Base-by-base conservation (phyloP, 2,329 filamentous ascomycete genomes). In the Magnaporthiopsis rhizophila region DNA sequence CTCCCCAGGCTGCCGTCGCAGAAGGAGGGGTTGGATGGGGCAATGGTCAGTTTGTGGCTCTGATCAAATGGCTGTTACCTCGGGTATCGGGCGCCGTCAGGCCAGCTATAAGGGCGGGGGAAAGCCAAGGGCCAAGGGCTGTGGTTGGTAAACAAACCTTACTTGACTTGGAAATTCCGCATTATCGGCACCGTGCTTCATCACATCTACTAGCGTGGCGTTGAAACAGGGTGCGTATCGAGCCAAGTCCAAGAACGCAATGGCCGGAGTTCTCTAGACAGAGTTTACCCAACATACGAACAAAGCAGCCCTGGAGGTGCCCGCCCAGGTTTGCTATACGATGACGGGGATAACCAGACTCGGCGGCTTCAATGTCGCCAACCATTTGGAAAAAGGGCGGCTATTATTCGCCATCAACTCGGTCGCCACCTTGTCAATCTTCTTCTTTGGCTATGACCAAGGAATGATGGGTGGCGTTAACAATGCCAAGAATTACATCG, bases 391-490 rank as follows among this genome's bases (percentile, higher is more conserved):
- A 75, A 87, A 87, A 76, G 73, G 77, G 24, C 73, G 74, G 58
- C 78, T 88, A 66, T 80, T 88, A 64, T 79, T 86, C 65, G 82
- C 82, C 53, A 83, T 89, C 73, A 89, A 89, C 72, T 81, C 80
- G 61, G 77, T 89, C 18, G 86, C 87, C 1, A 86, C 80, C 1
- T 73, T 89, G 18, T 88, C 85, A 18, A 89, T 89, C 67, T 86
- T 89, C 73, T 89, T 89, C 78, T 89, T 89, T 69, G 87, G 81
- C 56, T 83, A 83, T 69, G 81, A 84, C 67, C 81, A 84, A 69
- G 82, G 80, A 59, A 74, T 82, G 67, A 87, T 81, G 85, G 83
- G 83, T 24, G 87, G 87, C 64, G 86, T 90, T 15, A 89, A 90
- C 74, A 86, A 84, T 60, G 80, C 86, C 56, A 81, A 81, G 62